Evolutionary conservation across 2,329 filamentous ascomycete species (phyloP), one percentile per base, ranked within the genome.

Genomic region (Fusarium sp.): DNA sequence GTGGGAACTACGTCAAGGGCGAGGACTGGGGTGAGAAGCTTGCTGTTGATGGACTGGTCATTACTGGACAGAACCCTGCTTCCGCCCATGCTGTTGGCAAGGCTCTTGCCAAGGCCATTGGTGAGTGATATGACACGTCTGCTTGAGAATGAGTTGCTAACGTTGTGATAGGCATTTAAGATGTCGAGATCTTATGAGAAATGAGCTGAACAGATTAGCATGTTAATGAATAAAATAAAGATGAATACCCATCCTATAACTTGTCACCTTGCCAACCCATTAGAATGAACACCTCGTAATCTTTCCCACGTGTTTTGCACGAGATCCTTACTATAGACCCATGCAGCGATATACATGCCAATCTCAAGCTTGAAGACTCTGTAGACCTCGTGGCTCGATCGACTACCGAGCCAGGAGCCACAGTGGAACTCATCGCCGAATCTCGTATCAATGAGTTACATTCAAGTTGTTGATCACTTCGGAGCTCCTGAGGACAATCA

Each of bases 281-380:
- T 78, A 95, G 81, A 0, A 92, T 94, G 78, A 94, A 87, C 15
- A 95, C 91, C 80, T 94, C 89, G 76, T 93, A 6, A 90, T 90
- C 79, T 92, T 81, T 91, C 91, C 79, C 92, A 91, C 0, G 90
- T 92, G 74, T 90, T 86, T 79, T 91, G 92, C 9, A 88, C 89
- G 60, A 94, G 90, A 30, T 90, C 85, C n/a, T 22, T 22, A 22
- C 22, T 22, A 22, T 92, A 85, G 22, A 92, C 87, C 87, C 87
- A 90, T 0, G 89, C 86, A 78, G 84, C 84, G 8, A 91, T 81
- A 1, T 85, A 8, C 7, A 30, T 30, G 50, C 90, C 86, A 0
- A 85, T 88, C 9, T 87, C 90, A 65, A 92, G 84, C 66, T 86
- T 71, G 66, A 92, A 78, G 88, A 92, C 88, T 40, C 86, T 86